Base-by-base conservation (phyloP, 1,139 yeast species). In the Lodderomyces metapsilosis region DNA sequence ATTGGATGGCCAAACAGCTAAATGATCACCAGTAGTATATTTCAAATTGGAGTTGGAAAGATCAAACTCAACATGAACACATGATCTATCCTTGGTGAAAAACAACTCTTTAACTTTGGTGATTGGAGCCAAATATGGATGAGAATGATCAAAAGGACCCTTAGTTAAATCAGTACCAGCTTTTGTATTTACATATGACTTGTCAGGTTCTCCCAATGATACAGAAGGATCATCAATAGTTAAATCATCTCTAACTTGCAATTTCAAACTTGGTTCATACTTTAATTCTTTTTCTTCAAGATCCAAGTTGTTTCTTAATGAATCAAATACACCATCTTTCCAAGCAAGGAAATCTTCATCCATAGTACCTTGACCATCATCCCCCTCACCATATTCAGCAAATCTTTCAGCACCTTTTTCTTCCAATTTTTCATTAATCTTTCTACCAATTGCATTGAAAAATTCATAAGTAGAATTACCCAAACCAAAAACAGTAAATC, bases 381-480 rank as follows among this genome's bases (percentile, higher is more conserved):
- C 98, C 61, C 96, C 98, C 64, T 82, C 81, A 41, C 98, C 97
- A 46, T 79, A 78, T 21, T 70, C 74, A 38, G 94, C 94, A 44
- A 91, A 68, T 43, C 82, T 62, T 39, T 74, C 74, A 23, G 92
- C 96, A 40, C 92, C 92, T 40, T 86, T 80, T 32, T 69, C 72
- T 44, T 82, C 71, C 39, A 80, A 70, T 42, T 45, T 53, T 18
- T 55, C 56, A 43, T 69, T 53, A 38, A 84, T 69, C 50, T 77
- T 79, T 47, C 80, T 78, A 40, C 95, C 95, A 52, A 91, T 82
- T 40, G 85, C 89, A 59, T 91, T 91, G 73, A 76, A 91, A 61
- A 85, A 83, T 63, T 91, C 98, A 58, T 91, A 91, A 28, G 97
- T 89, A 39, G 92, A 83, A 66, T 91, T 91, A 56, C 98, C 98